A percentile compares a stretch with the other conserved stretches of the same genome.
Conservation (phyloP, 2,329 filamentous ascomycete species). For the Aspergillus neoniger region DNA sequence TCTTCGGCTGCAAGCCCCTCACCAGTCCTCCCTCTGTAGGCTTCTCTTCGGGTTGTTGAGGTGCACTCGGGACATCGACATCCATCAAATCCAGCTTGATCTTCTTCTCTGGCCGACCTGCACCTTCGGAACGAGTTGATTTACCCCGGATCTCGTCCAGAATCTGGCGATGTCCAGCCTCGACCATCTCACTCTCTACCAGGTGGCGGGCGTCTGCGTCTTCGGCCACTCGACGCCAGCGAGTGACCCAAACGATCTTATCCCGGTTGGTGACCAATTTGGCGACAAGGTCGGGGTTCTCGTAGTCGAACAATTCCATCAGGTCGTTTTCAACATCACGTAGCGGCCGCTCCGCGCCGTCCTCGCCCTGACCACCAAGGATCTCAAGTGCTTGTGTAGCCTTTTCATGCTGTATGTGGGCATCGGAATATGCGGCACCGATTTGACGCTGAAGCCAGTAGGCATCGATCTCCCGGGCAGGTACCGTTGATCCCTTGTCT, state of each 20-base stretch:
- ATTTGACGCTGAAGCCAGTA: constrained; percentile 97
- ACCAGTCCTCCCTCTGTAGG: constrained; percentile 67
- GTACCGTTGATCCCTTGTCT: constrained; percentile 60
- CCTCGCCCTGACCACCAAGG: constrained; percentile 70
- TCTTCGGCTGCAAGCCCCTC: constrained; percentile 81
- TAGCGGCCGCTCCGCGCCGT: constrained; percentile 79
- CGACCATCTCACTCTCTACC: constrained; percentile 87
- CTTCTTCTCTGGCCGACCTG: constrained; percentile 69
- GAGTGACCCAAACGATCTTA: constrained; percentile 93
- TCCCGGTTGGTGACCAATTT: constrained; percentile 90
- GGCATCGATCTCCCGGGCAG: constrained; percentile 89
- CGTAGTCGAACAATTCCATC: constrained; percentile 97
- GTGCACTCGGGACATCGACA: constrained; percentile 70
- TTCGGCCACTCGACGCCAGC: constrained; percentile 78
- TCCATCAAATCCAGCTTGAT: constrained; percentile 87
- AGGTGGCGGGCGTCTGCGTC: constrained; percentile 70
- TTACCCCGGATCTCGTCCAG: constrained; percentile 85
- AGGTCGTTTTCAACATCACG: constrained; percentile 97
- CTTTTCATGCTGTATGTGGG: constrained; percentile 91
- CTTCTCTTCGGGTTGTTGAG: constrained; percentile 55
- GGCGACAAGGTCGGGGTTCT: constrained; percentile 88
- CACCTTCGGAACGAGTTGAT: constrained; percentile 55
- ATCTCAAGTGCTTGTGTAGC: constrained; percentile 81
- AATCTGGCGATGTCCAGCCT: constrained; percentile 82
- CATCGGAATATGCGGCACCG: constrained; percentile 82